phyloP scores from a whole-genome alignment of 2,329 filamentous ascomycete genomes.

The Pezicula radicicola region DNA sequence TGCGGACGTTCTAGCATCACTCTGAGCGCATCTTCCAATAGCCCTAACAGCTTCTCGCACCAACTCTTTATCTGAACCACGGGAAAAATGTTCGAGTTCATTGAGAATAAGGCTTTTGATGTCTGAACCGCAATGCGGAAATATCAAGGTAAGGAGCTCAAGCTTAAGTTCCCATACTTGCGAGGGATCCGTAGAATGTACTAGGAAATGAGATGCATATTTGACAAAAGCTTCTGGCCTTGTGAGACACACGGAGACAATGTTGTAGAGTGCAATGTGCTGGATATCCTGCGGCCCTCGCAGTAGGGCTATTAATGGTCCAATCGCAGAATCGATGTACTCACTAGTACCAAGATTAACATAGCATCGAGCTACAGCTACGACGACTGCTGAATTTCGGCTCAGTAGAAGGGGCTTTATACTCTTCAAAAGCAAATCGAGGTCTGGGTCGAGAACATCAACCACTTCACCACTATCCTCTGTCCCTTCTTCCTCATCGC shows the following conservation, averaged over 20 bases:
- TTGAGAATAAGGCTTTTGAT: constrained; percentile 84
- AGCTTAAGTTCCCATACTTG: constrained; percentile 90
- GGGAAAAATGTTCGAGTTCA: constrained; percentile 91
- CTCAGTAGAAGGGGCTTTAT: constrained; percentile 87
- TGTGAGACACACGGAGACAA: constrained; percentile 83
- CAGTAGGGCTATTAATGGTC: constrained; percentile 81
- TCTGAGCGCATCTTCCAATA: constrained; percentile 89
- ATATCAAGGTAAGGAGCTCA: constrained; percentile 86
- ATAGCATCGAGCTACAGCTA: constrained; percentile 83
- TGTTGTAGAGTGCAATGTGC: constrained; percentile 87
- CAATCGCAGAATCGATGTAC: constrained; percentile 72
- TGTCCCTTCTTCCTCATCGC: constrained; percentile 53
- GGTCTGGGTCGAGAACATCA: constrained; percentile 71
- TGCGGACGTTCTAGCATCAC: constrained; percentile 64
- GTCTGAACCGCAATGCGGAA: constrained; percentile 73
- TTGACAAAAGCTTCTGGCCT: constrained; percentile 79
- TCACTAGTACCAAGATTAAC: constrained; percentile 77
- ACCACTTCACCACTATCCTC: constrained; percentile 47
- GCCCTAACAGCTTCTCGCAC: constrained; percentile 88
- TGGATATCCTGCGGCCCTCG: constrained; percentile 84
- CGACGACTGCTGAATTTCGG: constrained; percentile 87
- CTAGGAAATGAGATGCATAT: constrained; percentile 85
- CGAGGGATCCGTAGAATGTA: constrained; percentile 74
- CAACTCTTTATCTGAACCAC: constrained; percentile 69
- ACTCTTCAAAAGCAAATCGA: constrained; percentile 74